Evolutionary conservation across 768 basidiomycete genomes (phyloP), one percentile per base, ranked within the genome.

Genomic region (Rhizopogon salebrosus): DNA sequence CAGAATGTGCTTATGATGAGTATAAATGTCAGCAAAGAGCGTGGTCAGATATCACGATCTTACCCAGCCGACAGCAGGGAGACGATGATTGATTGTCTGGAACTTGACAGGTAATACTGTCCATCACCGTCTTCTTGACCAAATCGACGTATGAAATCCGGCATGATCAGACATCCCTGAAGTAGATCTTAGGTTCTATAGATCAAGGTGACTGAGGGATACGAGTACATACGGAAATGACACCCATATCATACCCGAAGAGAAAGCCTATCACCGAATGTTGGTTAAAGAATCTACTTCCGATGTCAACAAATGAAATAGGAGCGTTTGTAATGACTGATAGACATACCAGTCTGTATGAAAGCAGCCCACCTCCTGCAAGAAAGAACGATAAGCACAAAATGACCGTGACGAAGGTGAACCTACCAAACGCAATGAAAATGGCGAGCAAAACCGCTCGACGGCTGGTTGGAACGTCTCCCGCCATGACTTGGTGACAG

Each of bases 111-210:
- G 54, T 78, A 70, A 46, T 70, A 70, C 31, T 68, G 57, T 3
- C 85, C 85, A 55, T 79, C 62, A n/a, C n/a, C 2, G 64, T 60
- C 75, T 3, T 74, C 48, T 60, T 81, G 70, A 29, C 87, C 88
- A 61, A 90, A 89, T 11, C 86, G 80, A 49, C 70, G 58, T 58
- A 87, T 75, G 65, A 90, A 90, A 64, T 89, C 87, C 7, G 80
- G 80, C 85, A 89, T 89, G 54, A 89, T 88, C 29, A 90, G 67
- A 60, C 85, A 88, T 75, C 87, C 88, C 81, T 85, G 60, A 3
- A 29, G 23, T 31, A 13, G 18, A 16, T 14, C 23, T 9, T 14
- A 11, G 51, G 16, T 18, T 54, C 48, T 50, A 52, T 35, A 49
- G 14, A n/a, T 11, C 43, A 23, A 35, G 23, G 11, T 8, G 6